A percentile compares a stretch with the other conserved stretches of the same genome.
These are phyloP conservation scores for Solanum aculeatissimum DNA, from an alignment of 305 asterid genomes.

Conservation along the genomic window DNA sequence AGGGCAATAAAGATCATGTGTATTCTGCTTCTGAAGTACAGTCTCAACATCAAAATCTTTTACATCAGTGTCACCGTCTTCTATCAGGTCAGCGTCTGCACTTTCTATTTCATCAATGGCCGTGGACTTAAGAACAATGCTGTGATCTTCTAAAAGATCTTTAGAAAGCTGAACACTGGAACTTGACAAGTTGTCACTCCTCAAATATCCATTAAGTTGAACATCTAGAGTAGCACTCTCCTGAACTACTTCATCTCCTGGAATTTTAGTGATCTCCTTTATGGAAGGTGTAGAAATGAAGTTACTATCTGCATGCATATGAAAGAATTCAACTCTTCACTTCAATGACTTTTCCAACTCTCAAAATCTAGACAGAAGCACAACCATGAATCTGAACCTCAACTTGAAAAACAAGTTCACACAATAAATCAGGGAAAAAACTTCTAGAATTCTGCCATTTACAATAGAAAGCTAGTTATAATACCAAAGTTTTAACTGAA, in stretches of 20 bases:
- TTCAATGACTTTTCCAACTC: neutral
- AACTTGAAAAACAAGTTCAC: neutral
- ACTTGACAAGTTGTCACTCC: slow-evolving; percentile 4
- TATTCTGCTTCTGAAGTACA: slow-evolving; percentile 49
- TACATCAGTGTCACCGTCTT: slow-evolving; percentile 36
- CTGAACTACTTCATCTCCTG: slow-evolving; percentile 6
- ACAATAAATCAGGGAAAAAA: neutral
- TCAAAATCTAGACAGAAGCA: neutral
- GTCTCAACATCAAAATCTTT: slow-evolving; percentile 54
- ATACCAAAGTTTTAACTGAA: neutral
- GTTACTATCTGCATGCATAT: slow-evolving; percentile 21
- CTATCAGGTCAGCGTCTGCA: slow-evolving; percentile 32
- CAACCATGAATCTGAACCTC: neutral
- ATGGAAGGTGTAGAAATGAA: slow-evolving; percentile 11
- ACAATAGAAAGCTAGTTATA: neutral
- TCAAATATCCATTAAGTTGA: slow-evolving; percentile 13
- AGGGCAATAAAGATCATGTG: slow-evolving; percentile 86
- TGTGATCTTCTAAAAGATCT: slow-evolving; percentile 14
- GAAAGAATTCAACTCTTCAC: neutral
- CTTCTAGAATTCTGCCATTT: neutral
- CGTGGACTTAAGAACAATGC: slow-evolving; percentile 8
- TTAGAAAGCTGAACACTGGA: slow-evolving; percentile 20
- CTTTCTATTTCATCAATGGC: slow-evolving; percentile 36
- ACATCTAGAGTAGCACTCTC: slow-evolving; percentile 10
- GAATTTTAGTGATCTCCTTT: slow-evolving; percentile 13